Percentiles rank a stretch among this genome's conserved stretches.
Conservation (phyloP, 2,329 filamentous ascomycete species). For the Hypoxylon sp. region DNA sequence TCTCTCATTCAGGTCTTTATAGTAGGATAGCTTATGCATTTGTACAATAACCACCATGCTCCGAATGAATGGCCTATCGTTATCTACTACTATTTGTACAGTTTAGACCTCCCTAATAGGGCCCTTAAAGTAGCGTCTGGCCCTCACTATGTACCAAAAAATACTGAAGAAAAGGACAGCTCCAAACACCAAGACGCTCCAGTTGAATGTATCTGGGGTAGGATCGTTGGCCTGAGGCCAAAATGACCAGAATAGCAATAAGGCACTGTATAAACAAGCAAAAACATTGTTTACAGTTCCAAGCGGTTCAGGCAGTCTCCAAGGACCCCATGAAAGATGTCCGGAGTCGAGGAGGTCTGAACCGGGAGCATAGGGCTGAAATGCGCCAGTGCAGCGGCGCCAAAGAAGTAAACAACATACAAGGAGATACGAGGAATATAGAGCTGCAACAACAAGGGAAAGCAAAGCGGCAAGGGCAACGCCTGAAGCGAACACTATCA, state of each 20-base stretch:
- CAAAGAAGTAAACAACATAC: conserved; percentile 59
- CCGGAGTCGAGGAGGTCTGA: conserved; percentile 12
- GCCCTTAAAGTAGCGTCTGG: conserved; percentile 62
- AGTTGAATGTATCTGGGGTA: conserved; percentile 63
- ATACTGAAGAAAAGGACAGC: conserved; percentile 62
- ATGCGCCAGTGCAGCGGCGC: conserved; percentile 56
- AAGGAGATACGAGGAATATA: conserved; percentile 62
- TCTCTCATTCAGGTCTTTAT: not conserved
- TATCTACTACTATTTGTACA: conserved; percentile 4
- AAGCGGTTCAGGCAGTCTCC: conserved; percentile 65
- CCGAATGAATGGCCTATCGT: not conserved
- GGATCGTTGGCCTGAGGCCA: conserved; percentile 59
- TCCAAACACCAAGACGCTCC: conserved; percentile 62
- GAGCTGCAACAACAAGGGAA: conserved; percentile 60
- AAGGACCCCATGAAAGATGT: conserved; percentile 65
- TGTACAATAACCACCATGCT: not conserved
- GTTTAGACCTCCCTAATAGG: conserved; percentile 55
- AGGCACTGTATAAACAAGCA: conserved; percentile 66
- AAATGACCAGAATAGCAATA: conserved; percentile 72
- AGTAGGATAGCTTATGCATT: too few relatives aligned
- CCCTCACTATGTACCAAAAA: conserved; percentile 63
- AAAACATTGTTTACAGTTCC: conserved; percentile 70
- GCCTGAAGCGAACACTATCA: conserved; percentile 49
- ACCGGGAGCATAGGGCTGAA: conserved; percentile 39
- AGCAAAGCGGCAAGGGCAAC: conserved; percentile 62